Evolutionary conservation across 208 protist species (phyloP), one percentile per base, ranked within the genome.

Genomic region (Leptomonas seymouri): DNA sequence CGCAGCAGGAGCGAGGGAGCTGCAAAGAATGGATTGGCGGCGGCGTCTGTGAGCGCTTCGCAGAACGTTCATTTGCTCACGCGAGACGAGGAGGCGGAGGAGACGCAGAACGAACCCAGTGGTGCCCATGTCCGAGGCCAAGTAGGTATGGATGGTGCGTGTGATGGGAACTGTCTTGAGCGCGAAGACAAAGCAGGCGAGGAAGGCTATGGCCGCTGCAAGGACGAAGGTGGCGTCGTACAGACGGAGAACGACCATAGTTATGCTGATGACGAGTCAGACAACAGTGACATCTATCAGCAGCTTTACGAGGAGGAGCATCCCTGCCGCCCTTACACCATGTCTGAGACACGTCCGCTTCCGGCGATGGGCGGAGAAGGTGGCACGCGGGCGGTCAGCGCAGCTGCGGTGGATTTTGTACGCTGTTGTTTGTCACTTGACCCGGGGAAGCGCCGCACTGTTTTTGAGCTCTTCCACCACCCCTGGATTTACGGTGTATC

Each of bases 391-490:
- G 21, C 16, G 11, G 81, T 91, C 45, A 86, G 80, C 46, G 77
- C 71, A 2, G 54, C 67, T 3, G 81, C 83, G 6, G 81, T 89
- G 20, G 81, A 92, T 61, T 92, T 92, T 67, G 78, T 92, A 44
- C 67, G 81, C 1, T 55, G 57, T 49, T 92, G 86, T 42, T 61
- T 89, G 15, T 23, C 39, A 7, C 56, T 86, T 14, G 78, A 88
- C 57, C 69, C 76, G 16, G 14, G 23, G 6, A 59, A 87, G 30
- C 82, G 86, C 11, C 80, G 76, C 54, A 82, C 78, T 12, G 74
- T 85, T 15, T 76, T 78, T 45, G 83, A 92, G 39, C 75, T 92
- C 15, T 83, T 76, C 60, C 56, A 80, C 1, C 82, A 87, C 42
- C 78, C 82, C 12, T 92, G 86, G 86, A 86, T 92, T 42, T 72